Conservation (phyloP, 306 rosid genomes). For the Castanea crenata region DNA sequence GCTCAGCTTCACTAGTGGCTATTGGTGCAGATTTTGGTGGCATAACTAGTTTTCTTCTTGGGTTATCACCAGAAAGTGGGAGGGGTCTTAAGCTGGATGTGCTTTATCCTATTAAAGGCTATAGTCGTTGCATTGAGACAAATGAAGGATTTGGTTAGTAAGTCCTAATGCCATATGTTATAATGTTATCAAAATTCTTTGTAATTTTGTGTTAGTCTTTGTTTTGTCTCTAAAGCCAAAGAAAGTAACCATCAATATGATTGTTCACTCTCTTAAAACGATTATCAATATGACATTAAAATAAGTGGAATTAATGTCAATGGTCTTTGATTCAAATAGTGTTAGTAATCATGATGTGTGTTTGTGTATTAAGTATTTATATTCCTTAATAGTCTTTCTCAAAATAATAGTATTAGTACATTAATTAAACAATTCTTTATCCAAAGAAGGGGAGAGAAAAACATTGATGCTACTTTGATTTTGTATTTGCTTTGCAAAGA, state of each 20-base stretch:
- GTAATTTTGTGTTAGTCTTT: not conserved
- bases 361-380: too few species aligned
- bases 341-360: too few species aligned
- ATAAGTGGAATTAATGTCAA: too few species aligned
- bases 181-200: not conserved
- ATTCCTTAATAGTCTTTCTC: too few species aligned
- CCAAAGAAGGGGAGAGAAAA: too few species aligned
- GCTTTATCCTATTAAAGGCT: slow-evolving; percentile 72
- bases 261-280: not conserved
- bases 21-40: slow-evolving; percentile 85
- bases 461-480: not conserved
- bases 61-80: slow-evolving; percentile 62
- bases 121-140: slow-evolving; percentile 70
- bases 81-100: slow-evolving; percentile 67
- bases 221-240: not conserved
- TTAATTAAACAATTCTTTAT: too few species aligned
- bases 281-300: too few species aligned
- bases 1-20: slow-evolving; percentile 79
- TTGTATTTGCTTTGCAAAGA: not conserved
- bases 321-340: too few species aligned
- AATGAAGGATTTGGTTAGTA: slow-evolving; percentile 78
- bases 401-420: too few species aligned
- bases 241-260: not conserved
- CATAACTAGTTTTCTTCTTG: slow-evolving; percentile 67
- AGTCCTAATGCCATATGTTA: not conserved